These are phyloP conservation scores for Aeschynomene evenia DNA, from an alignment of 306 rosid species.

Conservation along the genomic window DNA sequence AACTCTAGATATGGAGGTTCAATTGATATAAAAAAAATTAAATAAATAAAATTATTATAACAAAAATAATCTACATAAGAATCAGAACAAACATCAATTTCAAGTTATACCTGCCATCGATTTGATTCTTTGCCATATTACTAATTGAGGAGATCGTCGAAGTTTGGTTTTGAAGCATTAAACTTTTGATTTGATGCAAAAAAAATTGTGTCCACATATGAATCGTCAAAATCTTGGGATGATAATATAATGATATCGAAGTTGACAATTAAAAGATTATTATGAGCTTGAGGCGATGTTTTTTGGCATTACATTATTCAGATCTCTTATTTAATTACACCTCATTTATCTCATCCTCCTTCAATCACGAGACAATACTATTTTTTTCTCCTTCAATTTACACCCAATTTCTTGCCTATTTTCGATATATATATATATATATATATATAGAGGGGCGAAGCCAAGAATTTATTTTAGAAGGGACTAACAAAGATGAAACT, in stretches of 20 bases:
- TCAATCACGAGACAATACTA: slow-evolving; percentile 56
- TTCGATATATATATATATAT: neutral
- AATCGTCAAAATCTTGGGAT: slow-evolving; percentile 41
- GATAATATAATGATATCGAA: slow-evolving; percentile 40
- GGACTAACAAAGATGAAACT: too few species aligned
- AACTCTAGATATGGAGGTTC: too few species aligned
- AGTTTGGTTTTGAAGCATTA: neutral
- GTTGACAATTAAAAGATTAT: slow-evolving; percentile 43
- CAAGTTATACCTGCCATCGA: slow-evolving; percentile 21
- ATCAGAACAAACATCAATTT: neutral
- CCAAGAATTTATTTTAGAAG: too few species aligned
- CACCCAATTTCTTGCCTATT: slow-evolving; percentile 20
- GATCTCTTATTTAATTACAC: slow-evolving; percentile 25
- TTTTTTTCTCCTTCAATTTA: slow-evolving; percentile 1
- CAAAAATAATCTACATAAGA: neutral
- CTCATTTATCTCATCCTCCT: slow-evolving; percentile 37
- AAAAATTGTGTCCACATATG: slow-evolving; percentile 42
- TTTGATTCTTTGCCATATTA: neutral
- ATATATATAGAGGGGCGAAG: too few species aligned
- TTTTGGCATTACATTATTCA: slow-evolving; percentile 24
- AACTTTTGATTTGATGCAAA: neutral
- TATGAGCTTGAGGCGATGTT: slow-evolving; percentile 46
- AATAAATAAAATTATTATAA: neutral
- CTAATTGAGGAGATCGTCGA: slow-evolving; percentile 17
- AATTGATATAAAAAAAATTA: neutral